Evolutionary conservation across 2,329 filamentous ascomycete genomes (phyloP).

Genomic region (Aspergillus fructus): DNA sequence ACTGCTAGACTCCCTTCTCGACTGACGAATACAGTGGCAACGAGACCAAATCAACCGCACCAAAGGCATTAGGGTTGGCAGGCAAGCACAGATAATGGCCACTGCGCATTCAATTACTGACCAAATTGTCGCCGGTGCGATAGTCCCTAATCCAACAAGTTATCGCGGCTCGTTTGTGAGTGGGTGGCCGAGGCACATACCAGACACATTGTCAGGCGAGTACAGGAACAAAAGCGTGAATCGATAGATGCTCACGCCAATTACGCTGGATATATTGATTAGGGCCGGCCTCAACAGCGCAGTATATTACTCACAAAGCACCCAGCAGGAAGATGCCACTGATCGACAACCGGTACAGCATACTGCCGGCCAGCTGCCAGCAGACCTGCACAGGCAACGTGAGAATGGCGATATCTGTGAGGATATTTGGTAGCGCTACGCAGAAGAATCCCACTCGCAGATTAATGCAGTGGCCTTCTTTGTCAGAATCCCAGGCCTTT

Average conservation of each 20-base stretch:
- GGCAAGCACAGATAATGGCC: not conserved
- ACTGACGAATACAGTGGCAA: too few relatives aligned
- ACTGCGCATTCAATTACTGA: not conserved
- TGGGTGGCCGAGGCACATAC: not conserved
- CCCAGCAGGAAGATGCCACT: not conserved
- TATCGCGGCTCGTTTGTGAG: not conserved
- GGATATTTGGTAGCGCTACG: conserved; percentile 29
- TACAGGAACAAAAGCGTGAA: not conserved
- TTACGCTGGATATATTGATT: not conserved
- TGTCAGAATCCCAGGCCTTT: conserved; percentile 25
- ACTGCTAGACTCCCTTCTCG: too few relatives aligned
- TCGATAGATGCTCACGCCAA: not conserved
- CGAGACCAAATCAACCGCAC: too few relatives aligned
- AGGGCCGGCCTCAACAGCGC: not conserved
- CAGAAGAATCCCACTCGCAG: conserved; percentile 25
- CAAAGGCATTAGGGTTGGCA: not conserved
- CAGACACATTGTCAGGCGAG: not conserved
- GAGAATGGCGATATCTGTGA: conserved; percentile 29
- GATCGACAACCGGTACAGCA: not conserved
- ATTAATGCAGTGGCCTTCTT: conserved; percentile 28
- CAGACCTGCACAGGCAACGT: conserved; percentile 28
- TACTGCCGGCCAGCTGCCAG: conserved; percentile 22
- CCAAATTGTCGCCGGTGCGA: not conserved
- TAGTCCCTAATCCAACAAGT: too few relatives aligned
- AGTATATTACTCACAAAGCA: not conserved